Evolutionary conservation across 192 early-diverging fungal species (phyloP).

Genomic region (Coemansia sp.): DNA sequence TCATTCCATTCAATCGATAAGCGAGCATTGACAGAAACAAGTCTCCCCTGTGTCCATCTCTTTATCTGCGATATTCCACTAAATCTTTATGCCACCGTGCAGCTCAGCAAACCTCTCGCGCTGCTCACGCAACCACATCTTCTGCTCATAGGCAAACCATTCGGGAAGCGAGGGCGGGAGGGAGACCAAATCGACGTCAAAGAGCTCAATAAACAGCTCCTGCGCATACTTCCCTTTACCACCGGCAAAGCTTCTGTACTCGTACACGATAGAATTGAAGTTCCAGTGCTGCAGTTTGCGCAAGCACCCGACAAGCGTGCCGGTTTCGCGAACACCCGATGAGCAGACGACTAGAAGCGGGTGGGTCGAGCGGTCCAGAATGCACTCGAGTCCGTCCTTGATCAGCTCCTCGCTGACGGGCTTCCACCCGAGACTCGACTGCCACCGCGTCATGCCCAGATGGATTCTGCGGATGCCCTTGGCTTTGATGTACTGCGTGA

Average conservation of each 20-base stretch:
- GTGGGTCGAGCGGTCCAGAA: conserved; percentile 76
- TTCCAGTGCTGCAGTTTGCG: conserved; percentile 94
- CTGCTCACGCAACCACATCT: conserved; percentile 59
- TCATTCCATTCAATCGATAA: no score
- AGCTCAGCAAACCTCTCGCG: conserved; percentile 30
- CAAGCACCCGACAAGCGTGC: conserved; percentile 89
- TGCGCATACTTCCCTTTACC: conserved; percentile 83
- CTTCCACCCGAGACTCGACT: conserved; percentile 77
- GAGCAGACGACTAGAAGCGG: conserved; percentile 92
- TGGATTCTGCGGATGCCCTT: conserved; percentile 67
- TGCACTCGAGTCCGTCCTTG: conserved; percentile 90
- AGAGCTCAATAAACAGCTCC: conserved; percentile 95
- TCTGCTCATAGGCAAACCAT: conserved; percentile 78
- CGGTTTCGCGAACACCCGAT: conserved; percentile 94
- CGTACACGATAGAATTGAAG: conserved; percentile 94
- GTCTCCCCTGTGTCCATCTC: no score
- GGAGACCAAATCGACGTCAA: conserved; percentile 88
- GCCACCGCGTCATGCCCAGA: conserved; percentile 68
- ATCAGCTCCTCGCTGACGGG: conserved; percentile 93
- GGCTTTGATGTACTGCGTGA: conserved; percentile 76
- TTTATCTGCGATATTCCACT: no score
- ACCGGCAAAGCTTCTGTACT: conserved; percentile 94
- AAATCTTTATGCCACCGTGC: conserved; percentile 8
- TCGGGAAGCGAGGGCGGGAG: conserved; percentile 72
- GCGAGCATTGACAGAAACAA: no score